Evolutionary conservation across 2,329 filamentous ascomycete genomes (phyloP).

Genomic region (Alternaria brassicae): DNA sequence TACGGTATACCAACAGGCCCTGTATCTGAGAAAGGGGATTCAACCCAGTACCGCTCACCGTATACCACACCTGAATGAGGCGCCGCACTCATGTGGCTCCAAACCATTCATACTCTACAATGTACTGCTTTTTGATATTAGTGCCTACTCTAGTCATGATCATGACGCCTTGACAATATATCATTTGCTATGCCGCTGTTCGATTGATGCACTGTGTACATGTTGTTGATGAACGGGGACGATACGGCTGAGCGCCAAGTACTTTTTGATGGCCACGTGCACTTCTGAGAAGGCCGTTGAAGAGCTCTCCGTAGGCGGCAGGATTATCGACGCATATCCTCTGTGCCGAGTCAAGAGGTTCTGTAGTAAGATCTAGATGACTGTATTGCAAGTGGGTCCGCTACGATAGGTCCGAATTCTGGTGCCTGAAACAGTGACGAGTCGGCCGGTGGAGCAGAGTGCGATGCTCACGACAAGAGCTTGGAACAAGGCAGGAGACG

Average conservation of each 20-base stretch:
- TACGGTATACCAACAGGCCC: background rate
- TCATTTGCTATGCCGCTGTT: background rate
- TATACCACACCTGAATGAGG: background rate
- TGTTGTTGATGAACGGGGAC: background rate
- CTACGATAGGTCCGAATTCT: slow-evolving; percentile 37
- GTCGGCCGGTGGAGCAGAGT: slow-evolving; percentile 16
- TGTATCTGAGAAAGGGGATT: background rate
- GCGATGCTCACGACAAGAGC: slow-evolving; percentile 20
- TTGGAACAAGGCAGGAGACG: slow-evolving; percentile 30
- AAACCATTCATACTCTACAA: background rate
- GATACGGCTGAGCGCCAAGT: background rate
- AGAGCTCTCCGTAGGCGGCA: slow-evolving; percentile 4
- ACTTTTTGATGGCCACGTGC: background rate
- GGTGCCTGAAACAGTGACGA: slow-evolving; percentile 39
- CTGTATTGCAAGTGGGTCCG: slow-evolving; percentile 27
- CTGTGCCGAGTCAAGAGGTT: background rate
- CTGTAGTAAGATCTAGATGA: slow-evolving; percentile 7
- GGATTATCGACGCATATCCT: background rate
- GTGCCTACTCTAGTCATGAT: background rate
- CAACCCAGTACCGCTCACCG: background rate
- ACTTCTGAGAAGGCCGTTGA: background rate
- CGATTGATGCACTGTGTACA: background rate
- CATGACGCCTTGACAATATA: background rate
- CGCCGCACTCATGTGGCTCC: background rate
- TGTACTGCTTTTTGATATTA: background rate